Percentiles rank a stretch among this genome's conserved stretches.
These are phyloP conservation scores for Dendrothele bispora DNA, from an alignment of 768 basidiomycete species.

Conservation along the genomic window DNA sequence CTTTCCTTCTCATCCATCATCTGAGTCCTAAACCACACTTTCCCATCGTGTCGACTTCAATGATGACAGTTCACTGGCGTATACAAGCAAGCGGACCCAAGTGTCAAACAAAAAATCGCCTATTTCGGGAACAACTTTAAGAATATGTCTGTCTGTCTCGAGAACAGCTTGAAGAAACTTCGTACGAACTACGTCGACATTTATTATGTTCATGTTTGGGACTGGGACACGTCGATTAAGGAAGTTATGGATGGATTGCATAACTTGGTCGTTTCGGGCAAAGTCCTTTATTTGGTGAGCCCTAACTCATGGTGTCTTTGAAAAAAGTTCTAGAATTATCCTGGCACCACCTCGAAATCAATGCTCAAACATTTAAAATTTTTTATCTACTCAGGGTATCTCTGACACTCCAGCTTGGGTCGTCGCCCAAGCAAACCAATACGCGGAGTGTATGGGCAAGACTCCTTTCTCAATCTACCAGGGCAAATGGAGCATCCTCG, in stretches of 20 bases:
- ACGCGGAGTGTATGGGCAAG: conserved; percentile 39
- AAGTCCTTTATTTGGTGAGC: conserved; percentile 35
- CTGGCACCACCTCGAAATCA: too few relatives aligned
- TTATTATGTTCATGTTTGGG: conserved; percentile 47
- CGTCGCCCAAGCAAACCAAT: conserved; percentile 40
- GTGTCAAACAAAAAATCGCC: conserved; percentile 35
- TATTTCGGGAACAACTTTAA: conserved; percentile 49
- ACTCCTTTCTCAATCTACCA: conserved; percentile 49
- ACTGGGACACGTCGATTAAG: conserved; percentile 41
- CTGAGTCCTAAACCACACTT: too few relatives aligned
- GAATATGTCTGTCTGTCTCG: conserved; percentile 41
- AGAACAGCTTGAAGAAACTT: conserved; percentile 42
- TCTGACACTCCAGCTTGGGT: conserved; percentile 39
- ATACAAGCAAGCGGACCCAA: too few relatives aligned
- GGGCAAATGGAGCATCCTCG: conserved; percentile 33
- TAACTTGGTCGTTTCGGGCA: conserved; percentile 40
- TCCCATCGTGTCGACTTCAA: background rate
- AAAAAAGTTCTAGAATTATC: too few relatives aligned
- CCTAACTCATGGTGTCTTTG: background rate
- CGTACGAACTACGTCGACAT: conserved; percentile 45
- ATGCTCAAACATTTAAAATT: too few relatives aligned
- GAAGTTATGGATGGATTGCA: conserved; percentile 49
- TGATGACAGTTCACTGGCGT: conserved; percentile 24
- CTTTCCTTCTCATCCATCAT: too few relatives aligned
- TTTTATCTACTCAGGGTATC: too few relatives aligned